Evolutionary conservation across 75 land plant species (phyloP).

Genomic region (Larix kaempferi): DNA sequence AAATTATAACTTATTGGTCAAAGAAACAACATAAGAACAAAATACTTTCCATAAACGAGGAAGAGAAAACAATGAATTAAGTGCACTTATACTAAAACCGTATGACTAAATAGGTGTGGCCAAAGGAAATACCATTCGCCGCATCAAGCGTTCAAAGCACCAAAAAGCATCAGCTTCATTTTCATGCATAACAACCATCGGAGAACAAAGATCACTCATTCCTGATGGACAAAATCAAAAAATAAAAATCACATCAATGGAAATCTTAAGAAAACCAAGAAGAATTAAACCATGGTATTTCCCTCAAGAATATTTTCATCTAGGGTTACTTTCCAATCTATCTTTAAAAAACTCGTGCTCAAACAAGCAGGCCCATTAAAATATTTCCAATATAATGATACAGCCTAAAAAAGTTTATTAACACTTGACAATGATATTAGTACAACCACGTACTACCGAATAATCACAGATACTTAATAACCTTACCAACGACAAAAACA

Average conservation of each 20-base stretch:
- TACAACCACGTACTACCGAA: too few species aligned
- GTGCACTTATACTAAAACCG: background rate
- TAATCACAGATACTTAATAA: too few species aligned
- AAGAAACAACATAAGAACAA: too few species aligned
- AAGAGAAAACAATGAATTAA: background rate
- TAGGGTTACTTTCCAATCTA: background rate
- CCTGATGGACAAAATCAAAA: constrained; percentile 38
- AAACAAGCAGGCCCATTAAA: background rate
- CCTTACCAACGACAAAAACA: too few species aligned
- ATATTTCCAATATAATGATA: background rate
- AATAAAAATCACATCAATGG: constrained; percentile 1
- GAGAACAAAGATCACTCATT: constrained; percentile 99
- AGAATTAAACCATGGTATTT: background rate
- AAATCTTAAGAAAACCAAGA: background rate
- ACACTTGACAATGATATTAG: background rate
- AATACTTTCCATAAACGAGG: background rate
- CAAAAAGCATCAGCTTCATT: constrained; percentile 98
- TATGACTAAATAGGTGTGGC: background rate
- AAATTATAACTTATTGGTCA: too few species aligned
- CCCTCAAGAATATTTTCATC: background rate
- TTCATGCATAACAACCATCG: constrained; percentile 77
- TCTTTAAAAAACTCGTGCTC: background rate
- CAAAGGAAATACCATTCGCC: constrained; percentile 68
- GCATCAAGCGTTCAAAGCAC: constrained; percentile 94
- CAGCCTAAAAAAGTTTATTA: background rate